phyloP scores from a whole-genome alignment of 1,139 yeast species.

The Sugiyamaella sp. region DNA sequence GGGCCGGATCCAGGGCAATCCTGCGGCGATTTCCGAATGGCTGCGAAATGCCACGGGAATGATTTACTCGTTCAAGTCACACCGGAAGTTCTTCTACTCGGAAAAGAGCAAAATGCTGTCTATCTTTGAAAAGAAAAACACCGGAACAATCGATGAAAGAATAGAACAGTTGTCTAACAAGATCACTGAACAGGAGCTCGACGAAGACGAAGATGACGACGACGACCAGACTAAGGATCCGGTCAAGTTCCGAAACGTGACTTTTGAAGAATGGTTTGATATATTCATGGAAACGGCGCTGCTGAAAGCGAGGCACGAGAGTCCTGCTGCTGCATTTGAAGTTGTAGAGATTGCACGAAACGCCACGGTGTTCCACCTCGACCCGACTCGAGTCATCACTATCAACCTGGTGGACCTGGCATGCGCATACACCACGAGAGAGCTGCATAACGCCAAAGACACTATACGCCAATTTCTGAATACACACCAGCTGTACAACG shows the following conservation, averaged over 20 bases:
- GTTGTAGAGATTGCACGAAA: constrained; percentile 69
- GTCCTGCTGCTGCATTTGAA: constrained; percentile 67
- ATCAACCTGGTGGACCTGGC: constrained; percentile 68
- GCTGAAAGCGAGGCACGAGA: constrained; percentile 62
- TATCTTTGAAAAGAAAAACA: constrained; percentile 47
- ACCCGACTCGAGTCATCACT: constrained; percentile 47
- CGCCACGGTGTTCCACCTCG: constrained; percentile 14
- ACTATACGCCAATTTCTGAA: constrained; percentile 65
- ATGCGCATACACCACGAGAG: constrained; percentile 60
- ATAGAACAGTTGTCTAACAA: constrained; percentile 59
- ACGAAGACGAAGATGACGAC: constrained; percentile 50
- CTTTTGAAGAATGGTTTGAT: constrained; percentile 81
- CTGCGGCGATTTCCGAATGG: constrained; percentile 76
- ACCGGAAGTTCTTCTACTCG: constrained; percentile 70
- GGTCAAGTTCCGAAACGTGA: constrained; percentile 67
- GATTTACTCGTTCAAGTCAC: constrained; percentile 77
- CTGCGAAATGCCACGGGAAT: constrained; percentile 80
- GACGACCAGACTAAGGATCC: constrained; percentile 27
- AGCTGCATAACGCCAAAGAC: constrained; percentile 55
- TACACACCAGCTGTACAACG: constrained; percentile 74
- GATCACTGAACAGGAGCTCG: constrained; percentile 30
- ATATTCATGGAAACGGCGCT: constrained; percentile 79
- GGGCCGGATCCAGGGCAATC: constrained; percentile 40
- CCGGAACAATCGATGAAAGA: constrained; percentile 63
- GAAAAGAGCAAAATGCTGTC: constrained; percentile 58